Evolutionary conservation across 371 early-diverging fungal genomes (phyloP).

Genomic region (Circinella umbellata): DNA sequence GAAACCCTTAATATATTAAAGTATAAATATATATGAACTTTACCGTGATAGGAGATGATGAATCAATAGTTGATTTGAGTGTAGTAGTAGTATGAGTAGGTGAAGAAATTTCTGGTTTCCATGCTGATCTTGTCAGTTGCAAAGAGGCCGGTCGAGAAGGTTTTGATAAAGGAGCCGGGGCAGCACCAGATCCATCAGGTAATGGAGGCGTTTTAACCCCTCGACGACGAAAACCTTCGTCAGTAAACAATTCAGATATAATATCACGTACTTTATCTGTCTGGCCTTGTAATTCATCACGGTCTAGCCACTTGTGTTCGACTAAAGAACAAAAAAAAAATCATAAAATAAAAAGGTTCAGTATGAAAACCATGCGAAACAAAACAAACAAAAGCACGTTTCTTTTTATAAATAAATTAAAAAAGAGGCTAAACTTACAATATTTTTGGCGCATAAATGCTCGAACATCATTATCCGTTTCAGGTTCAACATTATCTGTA

Average conservation of each 20-base stretch:
- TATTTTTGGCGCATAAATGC: constrained; percentile 54
- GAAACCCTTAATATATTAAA: neutral
- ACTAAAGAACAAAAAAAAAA: constrained; percentile 19
- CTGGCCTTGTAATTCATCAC: constrained; percentile 26
- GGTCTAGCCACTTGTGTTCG: constrained; percentile 52
- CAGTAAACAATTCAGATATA: constrained; percentile 34
- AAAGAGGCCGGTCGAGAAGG: constrained; percentile 13
- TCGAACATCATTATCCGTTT: constrained; percentile 44
- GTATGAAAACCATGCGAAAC: too few species aligned
- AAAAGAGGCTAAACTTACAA: constrained; percentile 3
- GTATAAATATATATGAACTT: neutral
- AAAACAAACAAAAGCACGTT: too few species aligned
- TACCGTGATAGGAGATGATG: neutral
- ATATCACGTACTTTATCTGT: constrained; percentile 28
- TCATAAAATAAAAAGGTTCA: too few species aligned
- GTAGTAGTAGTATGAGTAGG: neutral
- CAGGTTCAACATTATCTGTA: constrained; percentile 34
- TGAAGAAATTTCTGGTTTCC: constrained; percentile 14
- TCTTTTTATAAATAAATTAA: neutral
- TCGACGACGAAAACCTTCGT: constrained; percentile 22
- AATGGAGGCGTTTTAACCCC: constrained; percentile 22
- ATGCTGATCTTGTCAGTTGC: constrained; percentile 15
- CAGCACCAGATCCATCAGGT: neutral
- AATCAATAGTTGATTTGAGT: neutral
- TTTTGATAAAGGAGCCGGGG: neutral